Percentiles rank a stretch among this genome's conserved stretches.
Evolutionary conservation across 306 rosid genomes (phyloP).

Genomic region (Vigna radiata): DNA sequence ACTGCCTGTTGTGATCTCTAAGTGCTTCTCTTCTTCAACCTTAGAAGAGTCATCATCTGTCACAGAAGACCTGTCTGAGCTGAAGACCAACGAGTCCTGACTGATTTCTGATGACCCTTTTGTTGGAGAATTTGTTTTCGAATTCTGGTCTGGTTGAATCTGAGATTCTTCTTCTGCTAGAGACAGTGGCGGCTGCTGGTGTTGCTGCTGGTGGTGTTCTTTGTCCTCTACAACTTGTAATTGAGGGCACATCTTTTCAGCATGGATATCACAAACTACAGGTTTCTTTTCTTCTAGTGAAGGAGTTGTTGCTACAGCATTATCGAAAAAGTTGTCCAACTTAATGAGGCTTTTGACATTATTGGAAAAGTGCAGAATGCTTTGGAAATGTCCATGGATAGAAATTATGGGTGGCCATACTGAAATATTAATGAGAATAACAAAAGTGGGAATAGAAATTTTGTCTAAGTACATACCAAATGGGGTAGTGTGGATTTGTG

Average conservation of each 20-base stretch:
- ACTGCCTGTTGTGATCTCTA: neutral
- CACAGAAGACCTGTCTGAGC: conserved; percentile 65
- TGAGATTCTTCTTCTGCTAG: conserved; percentile 34
- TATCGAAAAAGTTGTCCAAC: conserved; percentile 5
- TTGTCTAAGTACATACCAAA: conserved; percentile 48
- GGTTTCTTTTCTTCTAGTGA: conserved; percentile 45
- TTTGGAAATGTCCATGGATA: conserved; percentile 21
- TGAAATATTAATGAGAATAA: conserved; percentile 32
- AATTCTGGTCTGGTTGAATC: conserved; percentile 35
- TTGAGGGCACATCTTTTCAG: conserved; percentile 39
- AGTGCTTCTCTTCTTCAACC: conserved; percentile 53
- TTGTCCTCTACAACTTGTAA: conserved; percentile 35
- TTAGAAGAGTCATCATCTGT: conserved; percentile 60
- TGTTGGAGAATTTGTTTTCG: conserved; percentile 34
- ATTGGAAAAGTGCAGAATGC: conserved; percentile 17
- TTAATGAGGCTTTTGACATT: conserved; percentile 30
- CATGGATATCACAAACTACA: conserved; percentile 14
- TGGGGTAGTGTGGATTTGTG: conserved; percentile 59
- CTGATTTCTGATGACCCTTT: conserved; percentile 58
- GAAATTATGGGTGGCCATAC: conserved; percentile 52
- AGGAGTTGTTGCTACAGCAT: conserved; percentile 45
- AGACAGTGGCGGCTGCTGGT: conserved; percentile 36
- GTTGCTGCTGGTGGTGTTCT: conserved; percentile 30
- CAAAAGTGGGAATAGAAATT: conserved; percentile 17
- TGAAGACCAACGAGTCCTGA: conserved; percentile 56